Evolutionary conservation across 345 rosid species (phyloP).

Genomic region (Aquilaria yunnanensis): DNA sequence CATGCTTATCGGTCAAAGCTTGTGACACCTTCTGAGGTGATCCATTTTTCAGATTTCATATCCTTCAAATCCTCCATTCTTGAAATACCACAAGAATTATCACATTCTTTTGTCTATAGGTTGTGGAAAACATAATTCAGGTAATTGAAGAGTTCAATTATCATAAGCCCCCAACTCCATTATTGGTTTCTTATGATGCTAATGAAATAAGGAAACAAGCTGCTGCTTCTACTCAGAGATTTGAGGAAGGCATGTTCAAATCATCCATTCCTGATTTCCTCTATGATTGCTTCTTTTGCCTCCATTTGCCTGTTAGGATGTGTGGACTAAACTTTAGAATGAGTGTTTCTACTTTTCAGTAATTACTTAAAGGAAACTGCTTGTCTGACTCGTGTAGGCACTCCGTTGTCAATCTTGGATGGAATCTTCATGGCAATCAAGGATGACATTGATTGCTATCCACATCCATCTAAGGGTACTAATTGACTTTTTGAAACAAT

Average conservation of each 20-base stretch:
- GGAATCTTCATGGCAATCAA: constrained; percentile 85
- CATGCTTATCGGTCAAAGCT: constrained; percentile 71
- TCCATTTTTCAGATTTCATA: constrained; percentile 7
- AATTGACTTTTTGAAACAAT: not conserved
- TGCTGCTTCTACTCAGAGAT: constrained; percentile 74
- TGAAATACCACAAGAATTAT: not conserved
- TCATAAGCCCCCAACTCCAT: constrained; percentile 56
- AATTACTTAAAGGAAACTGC: constrained; percentile 1
- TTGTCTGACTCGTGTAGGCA: constrained; percentile 43
- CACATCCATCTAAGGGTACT: constrained; percentile 65
- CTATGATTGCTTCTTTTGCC: not conserved
- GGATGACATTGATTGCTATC: constrained; percentile 85
- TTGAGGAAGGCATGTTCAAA: constrained; percentile 53
- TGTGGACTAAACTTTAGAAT: not conserved
- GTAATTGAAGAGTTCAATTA: constrained; percentile 46
- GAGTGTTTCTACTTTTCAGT: too few species aligned
- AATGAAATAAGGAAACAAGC: constrained; percentile 70
- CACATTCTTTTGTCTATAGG: constrained; percentile 34
- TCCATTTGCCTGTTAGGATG: not conserved
- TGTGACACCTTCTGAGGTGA: constrained; percentile 62
- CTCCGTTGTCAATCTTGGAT: constrained; percentile 67
- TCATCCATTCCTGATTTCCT: not conserved
- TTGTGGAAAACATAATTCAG: constrained; percentile 53
- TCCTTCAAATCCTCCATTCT: constrained; percentile 1
- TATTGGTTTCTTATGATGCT: constrained; percentile 50